Evolutionary conservation across 306 rosid genomes (phyloP), one percentile per base, ranked within the genome.

Genomic region (Ormosia semicastrata): DNA sequence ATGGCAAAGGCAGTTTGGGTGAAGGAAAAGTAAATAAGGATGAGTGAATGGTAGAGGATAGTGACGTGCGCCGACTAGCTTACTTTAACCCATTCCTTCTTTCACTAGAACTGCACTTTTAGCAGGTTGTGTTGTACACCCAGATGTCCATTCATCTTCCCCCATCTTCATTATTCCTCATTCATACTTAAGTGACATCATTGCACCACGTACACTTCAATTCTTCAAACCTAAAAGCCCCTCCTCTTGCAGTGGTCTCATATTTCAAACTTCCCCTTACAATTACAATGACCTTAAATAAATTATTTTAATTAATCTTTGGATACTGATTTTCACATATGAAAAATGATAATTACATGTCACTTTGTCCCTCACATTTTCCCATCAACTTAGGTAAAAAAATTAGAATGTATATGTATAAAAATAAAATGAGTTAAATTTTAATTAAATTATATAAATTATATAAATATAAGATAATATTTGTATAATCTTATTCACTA

Each of bases 21-120:
- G 75, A 66, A 59, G 68, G 36, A 67, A 78, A 78, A 33, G 77
- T 10, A 15, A 79, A 69, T 52, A 30, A 54, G 69, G 18, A 47
- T 17, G 81, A 6, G 79, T 66, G 60, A 56, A 46, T 66, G 82
- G 63, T 66, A 60, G 52, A 67, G 84, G 87, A 87, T 66, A 39
- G 84, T 81, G 94, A 88, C 85, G 33, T 72, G 75, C 88, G 87
- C 82, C 89, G 90, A 88, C 85, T 82, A 32, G 24, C 50, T 60
- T 34, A 66, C 94, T 90, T 87, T 91, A 83, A 73, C 89, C 91
- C 94, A 87, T 85, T 63, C 90, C 71, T 47, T 50, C 86, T 90
- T 87, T 87, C 89, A 87, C 92, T 15, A 82, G 69, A 88, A 85
- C 80, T 30, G 32, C 81, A 81, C 78, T 72, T 79, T 39, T 80